phyloP scores from a whole-genome alignment of 2,329 filamentous ascomycete species.

The Colletotrichum liaoningense region DNA sequence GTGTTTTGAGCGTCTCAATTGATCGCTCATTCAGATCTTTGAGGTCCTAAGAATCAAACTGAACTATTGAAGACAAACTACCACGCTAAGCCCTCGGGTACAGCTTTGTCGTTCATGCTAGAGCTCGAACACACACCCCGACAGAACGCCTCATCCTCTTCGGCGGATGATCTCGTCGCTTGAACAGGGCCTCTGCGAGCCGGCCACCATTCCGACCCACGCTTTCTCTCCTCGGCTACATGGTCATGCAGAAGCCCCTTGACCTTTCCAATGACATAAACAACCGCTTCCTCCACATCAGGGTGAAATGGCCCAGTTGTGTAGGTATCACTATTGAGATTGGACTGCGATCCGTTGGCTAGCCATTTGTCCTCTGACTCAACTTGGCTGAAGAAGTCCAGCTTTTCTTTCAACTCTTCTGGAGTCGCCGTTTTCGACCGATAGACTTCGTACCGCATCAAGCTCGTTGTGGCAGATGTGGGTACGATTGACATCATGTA shows the following conservation, averaged over 20 bases:
- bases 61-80: too few species aligned
- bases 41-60: too few species aligned
- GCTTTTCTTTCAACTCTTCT: conserved; percentile 37
- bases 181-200: conserved; percentile 7
- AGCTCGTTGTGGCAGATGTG: conserved; percentile 47
- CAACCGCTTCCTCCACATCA: conserved; percentile 7
- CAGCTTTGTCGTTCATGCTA: too few species aligned
- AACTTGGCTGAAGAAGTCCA: too few species aligned
- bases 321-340: too few species aligned
- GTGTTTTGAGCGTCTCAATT: too few species aligned
- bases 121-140: too few species aligned
- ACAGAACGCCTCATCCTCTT: too few species aligned
- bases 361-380: conserved; percentile 36
- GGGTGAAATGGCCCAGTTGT: background rate
- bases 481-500: too few species aligned
- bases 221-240: conserved; percentile 4
- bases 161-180: background rate
- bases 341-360: too few species aligned
- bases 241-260: conserved; percentile 3
- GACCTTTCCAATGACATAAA: conserved; percentile 3
- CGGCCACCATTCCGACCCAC: background rate
- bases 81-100: too few species aligned
- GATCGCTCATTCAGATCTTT: too few species aligned
- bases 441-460: conserved; percentile 64
- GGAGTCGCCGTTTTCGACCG: conserved; percentile 58